These are phyloP conservation scores for Biscogniauxia mediterranea DNA, from an alignment of 2,329 filamentous ascomycete species.

Conservation along the genomic window DNA sequence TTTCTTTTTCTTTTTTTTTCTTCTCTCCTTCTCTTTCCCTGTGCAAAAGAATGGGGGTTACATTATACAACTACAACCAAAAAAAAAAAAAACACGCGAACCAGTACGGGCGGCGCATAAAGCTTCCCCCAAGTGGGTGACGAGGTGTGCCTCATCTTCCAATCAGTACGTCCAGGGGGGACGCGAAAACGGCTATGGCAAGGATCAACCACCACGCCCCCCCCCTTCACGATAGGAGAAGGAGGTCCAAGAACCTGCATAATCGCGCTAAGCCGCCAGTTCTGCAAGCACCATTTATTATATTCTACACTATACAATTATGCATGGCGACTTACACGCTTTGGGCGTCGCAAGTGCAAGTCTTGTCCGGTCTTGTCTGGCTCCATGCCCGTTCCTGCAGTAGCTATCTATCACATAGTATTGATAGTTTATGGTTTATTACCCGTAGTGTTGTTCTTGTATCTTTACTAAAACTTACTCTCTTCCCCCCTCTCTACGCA, in stretches of 20 bases:
- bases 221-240: background rate
- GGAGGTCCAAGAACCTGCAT: constrained; percentile 6
- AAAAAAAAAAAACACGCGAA: background rate
- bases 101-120: background rate
- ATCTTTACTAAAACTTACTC: constrained; percentile 19
- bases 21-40: too few relatives aligned
- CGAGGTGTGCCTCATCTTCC: background rate
- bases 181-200: background rate
- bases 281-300: background rate
- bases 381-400: constrained; percentile 25
- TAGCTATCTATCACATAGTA: background rate
- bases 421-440: background rate
- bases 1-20: too few relatives aligned
- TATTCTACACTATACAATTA: constrained; percentile 7
- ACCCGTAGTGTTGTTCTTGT: constrained; percentile 1
- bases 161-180: background rate
- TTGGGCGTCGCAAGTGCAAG: constrained; percentile 22
- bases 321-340: constrained; percentile 18
- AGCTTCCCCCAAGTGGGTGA: background rate
- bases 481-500: constrained; percentile 26
- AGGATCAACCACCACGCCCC: background rate
- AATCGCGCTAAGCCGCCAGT: background rate
- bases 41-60: too few relatives aligned
- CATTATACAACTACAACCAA: background rate
- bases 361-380: constrained; percentile 6